phyloP scores from a whole-genome alignment of 305 asterid genomes.

The Solanum chacoense region DNA sequence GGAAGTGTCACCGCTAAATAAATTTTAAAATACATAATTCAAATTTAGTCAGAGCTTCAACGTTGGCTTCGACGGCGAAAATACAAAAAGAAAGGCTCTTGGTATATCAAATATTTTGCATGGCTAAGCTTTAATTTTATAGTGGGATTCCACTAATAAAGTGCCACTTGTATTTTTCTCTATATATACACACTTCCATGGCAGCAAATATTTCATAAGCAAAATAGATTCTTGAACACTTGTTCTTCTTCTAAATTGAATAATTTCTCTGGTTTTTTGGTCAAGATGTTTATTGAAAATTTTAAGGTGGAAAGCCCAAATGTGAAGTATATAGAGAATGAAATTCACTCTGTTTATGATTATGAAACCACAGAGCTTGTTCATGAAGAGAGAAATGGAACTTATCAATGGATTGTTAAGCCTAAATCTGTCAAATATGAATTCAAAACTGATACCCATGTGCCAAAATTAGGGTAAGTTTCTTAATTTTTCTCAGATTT shows the following conservation, averaged over 20 bases:
- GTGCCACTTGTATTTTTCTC: constrained; percentile 28
- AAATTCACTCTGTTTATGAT: constrained; percentile 64
- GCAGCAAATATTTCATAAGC: background rate
- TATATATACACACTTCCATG: constrained; percentile 26
- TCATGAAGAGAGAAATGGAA: constrained; percentile 66
- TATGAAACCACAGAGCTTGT: constrained; percentile 87
- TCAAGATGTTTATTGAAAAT: constrained; percentile 65
- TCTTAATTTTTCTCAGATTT: background rate
- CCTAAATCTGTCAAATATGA: constrained; percentile 73
- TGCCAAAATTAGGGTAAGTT: constrained; percentile 80
- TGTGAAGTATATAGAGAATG: constrained; percentile 61
- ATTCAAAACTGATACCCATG: constrained; percentile 63
- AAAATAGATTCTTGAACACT: background rate
- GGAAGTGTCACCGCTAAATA: fast-evolving
- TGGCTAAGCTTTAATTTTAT: constrained; percentile 32
- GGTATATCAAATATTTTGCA: constrained; percentile 19
- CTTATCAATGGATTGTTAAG: constrained; percentile 75
- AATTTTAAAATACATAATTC: fast-evolving
- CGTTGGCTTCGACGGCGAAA: fast-evolving
- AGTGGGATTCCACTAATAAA: constrained; percentile 13
- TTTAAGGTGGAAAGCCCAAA: constrained; percentile 95
- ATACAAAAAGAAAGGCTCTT: background rate
- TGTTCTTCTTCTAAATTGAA: background rate
- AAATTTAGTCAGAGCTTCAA: too few species aligned
- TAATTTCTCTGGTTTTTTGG: background rate